Evolutionary conservation across 495 filamentous ascomycete species (phyloP), one percentile per base, ranked within the genome.

Genomic region (Penicillium goetzii): DNA sequence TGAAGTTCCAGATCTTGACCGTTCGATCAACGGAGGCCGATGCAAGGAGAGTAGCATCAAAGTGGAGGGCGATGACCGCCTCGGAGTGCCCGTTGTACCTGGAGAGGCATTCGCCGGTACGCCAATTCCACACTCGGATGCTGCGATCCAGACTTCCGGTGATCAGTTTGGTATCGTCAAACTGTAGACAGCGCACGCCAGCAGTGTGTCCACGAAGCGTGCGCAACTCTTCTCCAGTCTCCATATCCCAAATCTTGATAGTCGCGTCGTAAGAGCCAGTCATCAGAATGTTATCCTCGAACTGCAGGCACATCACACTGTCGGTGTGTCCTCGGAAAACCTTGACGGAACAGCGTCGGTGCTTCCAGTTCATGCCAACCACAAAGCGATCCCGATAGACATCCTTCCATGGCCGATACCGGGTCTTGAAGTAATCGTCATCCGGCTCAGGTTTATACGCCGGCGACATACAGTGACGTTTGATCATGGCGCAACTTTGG

Each of bases 61-160:
- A 97, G 74, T 97, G 90, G 9, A 99, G 79, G 30, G 87, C 86
- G 61, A 98, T 89, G 21, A 99, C 86, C 14, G 92, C 93, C 43
- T 84, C 88, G 10, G 81, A 85, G 70, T 98, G 95, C 5, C 88
- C 88, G 10, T 83, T 83, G 38, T 93, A 88, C 1, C 88, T 96
- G 15, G 89, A 90, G 47, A 97, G 83, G 70, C 91, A 96, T 68
- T 91, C 86, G 47, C 95, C 95, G 0, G 93, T 97, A 43, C 90
- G 84, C 92, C 93, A 98, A 67, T 98, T 97, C 96, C 95, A 99
- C 32, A 98, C 86, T 72, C 90, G 91, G 59, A 99, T 76, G 19
- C 86, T 96, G 58, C 84, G 76, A 71, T 97, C 93, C 53, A 96
- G 76, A 65, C 88, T 89, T 25, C 91, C 93, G 40, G 89, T 94